A percentile compares a stretch with the other conserved stretches of the same genome.
phyloP scores from a whole-genome alignment of 768 basidiomycete genomes.

The Tulasnella sp. region DNA sequence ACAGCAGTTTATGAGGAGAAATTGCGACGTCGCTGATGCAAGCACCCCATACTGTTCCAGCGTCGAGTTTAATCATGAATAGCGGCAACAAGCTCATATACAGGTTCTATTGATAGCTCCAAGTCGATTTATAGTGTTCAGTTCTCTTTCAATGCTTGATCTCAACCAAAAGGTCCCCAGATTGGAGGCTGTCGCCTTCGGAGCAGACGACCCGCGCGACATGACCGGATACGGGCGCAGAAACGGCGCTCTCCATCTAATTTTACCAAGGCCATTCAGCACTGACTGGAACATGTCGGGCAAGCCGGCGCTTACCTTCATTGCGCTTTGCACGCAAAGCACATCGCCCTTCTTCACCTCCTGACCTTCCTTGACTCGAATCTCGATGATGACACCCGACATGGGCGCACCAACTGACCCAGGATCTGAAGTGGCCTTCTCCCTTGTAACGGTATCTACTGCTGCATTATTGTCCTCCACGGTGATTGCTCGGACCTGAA shows the following conservation, averaged over 20 bases:
- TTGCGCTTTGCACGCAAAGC: conserved; percentile 87
- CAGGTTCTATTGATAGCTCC: too few relatives aligned
- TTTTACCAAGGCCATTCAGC: conserved; percentile 19
- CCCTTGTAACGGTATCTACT: conserved; percentile 86
- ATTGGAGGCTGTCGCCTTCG: conserved; percentile 91
- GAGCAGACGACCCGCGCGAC: conserved; percentile 87
- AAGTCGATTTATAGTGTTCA: too few relatives aligned
- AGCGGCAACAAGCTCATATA: too few relatives aligned
- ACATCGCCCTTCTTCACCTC: conserved; percentile 99
- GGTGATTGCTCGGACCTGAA: conserved; percentile 81
- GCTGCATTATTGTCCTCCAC: conserved; percentile 97
- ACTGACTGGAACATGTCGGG: conserved; percentile 16
- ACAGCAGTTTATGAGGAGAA: too few relatives aligned
- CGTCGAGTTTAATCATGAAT: too few relatives aligned
- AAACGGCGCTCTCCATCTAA: conserved; percentile 96
- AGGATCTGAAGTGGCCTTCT: conserved; percentile 87
- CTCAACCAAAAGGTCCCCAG: conserved; percentile 85
- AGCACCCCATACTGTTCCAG: too few relatives aligned
- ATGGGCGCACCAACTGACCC: conserved; percentile 97
- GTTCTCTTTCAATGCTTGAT: conserved; percentile 45
- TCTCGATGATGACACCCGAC: conserved; percentile 97
- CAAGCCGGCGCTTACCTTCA: conserved; percentile 57
- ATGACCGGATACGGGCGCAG: conserved; percentile 92
- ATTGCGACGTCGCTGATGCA: too few relatives aligned
- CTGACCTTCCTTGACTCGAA: conserved; percentile 93